phyloP scores from a whole-genome alignment of 495 filamentous ascomycete species.

The Aspergillus steynii region DNA sequence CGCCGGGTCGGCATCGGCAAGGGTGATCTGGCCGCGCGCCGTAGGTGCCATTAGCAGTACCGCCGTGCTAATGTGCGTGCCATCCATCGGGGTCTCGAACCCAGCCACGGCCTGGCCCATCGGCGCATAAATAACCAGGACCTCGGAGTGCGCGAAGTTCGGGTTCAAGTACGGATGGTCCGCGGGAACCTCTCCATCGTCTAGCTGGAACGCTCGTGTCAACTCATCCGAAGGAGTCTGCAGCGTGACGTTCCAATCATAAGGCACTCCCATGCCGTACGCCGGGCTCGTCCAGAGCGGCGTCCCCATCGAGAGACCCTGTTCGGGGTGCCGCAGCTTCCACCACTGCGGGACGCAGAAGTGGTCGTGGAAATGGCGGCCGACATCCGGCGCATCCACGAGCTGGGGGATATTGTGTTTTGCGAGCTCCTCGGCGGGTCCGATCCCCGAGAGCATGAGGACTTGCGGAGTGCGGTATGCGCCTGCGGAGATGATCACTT shows the following conservation, averaged over 20 bases:
- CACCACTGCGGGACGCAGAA: slow-evolving; percentile 30
- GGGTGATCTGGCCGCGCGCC: slow-evolving; percentile 41
- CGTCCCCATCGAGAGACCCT: slow-evolving; percentile 32
- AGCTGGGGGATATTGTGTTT: slow-evolving; percentile 25
- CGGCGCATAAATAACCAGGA: slow-evolving; percentile 31
- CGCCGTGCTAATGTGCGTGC: slow-evolving; percentile 33
- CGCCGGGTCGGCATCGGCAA: slow-evolving; percentile 30
- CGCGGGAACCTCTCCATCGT: slow-evolving; percentile 20
- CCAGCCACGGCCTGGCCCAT: slow-evolving; percentile 14
- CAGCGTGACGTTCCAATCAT: slow-evolving; percentile 25
- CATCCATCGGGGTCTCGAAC: slow-evolving; percentile 34
- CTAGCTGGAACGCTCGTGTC: slow-evolving; percentile 31
- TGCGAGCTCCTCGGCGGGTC: slow-evolving; percentile 24
- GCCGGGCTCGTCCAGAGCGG: slow-evolving; percentile 30
- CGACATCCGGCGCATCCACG: slow-evolving; percentile 34
- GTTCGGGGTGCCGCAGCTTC: slow-evolving; percentile 39
- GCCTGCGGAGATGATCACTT: slow-evolving; percentile 36
- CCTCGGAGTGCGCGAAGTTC: slow-evolving; percentile 16
- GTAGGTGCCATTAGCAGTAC: slow-evolving; percentile 37
- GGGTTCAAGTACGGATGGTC: slow-evolving; percentile 15
- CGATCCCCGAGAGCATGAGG: slow-evolving; percentile 41
- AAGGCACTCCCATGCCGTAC: slow-evolving; percentile 31
- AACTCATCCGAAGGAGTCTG: slow-evolving; percentile 20
- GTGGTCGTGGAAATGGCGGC: slow-evolving; percentile 39
- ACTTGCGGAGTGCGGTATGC: slow-evolving; percentile 35